Percentiles rank a stretch among this genome's conserved stretches.
Conservation (phyloP, 2,329 filamentous ascomycete genomes). For the Colletotrichum melonis region DNA sequence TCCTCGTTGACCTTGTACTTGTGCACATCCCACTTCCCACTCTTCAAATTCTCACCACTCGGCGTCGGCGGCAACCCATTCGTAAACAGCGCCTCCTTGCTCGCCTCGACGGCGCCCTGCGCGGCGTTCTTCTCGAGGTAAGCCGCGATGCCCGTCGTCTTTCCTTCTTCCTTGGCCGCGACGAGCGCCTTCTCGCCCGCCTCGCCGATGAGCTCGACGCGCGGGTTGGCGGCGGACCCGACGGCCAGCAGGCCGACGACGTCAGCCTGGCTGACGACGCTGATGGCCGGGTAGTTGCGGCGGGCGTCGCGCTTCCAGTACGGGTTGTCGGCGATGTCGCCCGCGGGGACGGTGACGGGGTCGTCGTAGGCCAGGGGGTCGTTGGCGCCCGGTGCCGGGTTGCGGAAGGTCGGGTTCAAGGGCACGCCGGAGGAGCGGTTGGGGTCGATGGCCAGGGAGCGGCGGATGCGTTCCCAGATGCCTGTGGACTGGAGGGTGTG, state of each 20-base stretch:
- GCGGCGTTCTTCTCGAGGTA: slow-evolving; percentile 73
- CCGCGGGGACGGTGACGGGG: slow-evolving; percentile 85
- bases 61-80: slow-evolving; percentile 90
- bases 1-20: slow-evolving; percentile 74
- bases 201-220: slow-evolving; percentile 82
- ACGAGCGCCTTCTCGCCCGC: slow-evolving; percentile 74
- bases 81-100: slow-evolving; percentile 70
- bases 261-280: slow-evolving; percentile 85
- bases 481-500: slow-evolving; percentile 92
- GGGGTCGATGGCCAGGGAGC: slow-evolving; percentile 82
- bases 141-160: slow-evolving; percentile 76
- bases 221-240: slow-evolving; percentile 83
- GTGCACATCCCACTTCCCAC: slow-evolving; percentile 72
- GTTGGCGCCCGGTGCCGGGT: slow-evolving; percentile 80
- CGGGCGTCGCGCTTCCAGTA: slow-evolving; percentile 97
- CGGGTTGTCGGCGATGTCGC: slow-evolving; percentile 89
- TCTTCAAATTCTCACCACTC: slow-evolving; percentile 70
- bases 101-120: slow-evolving; percentile 62
- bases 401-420: slow-evolving; percentile 91
- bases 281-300: slow-evolving; percentile 83
- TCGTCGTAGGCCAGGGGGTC: slow-evolving; percentile 82
- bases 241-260: slow-evolving; percentile 86
- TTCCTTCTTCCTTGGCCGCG: slow-evolving; percentile 78
- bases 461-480: slow-evolving; percentile 87
- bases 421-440: slow-evolving; percentile 92